These are phyloP conservation scores for Lyophyllum decastes DNA, from an alignment of 768 basidiomycete genomes.

Conservation along the genomic window DNA sequence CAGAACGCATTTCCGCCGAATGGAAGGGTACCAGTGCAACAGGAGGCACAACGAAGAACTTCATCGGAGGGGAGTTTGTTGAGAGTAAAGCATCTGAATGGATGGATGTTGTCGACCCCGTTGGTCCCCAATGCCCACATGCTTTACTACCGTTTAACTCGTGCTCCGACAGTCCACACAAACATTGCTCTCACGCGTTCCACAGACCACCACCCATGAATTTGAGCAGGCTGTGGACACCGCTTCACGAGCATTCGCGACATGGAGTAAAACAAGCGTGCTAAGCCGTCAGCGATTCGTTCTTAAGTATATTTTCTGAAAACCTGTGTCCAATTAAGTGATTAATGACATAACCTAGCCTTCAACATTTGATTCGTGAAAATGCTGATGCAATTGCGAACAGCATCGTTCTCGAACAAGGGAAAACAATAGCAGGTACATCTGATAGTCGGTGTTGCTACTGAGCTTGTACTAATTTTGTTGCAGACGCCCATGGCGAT, in stretches of 20 bases:
- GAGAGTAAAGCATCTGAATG: conserved; percentile 79
- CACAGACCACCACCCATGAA: conserved; percentile 81
- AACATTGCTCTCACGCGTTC: conserved; percentile 84
- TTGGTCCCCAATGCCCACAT: conserved; percentile 36
- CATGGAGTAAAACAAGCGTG: conserved; percentile 86
- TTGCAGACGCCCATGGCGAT: conserved; percentile 89
- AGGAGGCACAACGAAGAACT: conserved; percentile 90
- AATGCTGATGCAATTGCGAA: conserved; percentile 84
- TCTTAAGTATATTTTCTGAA: conserved; percentile 69
- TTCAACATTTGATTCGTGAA: conserved; percentile 84
- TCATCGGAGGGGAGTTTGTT: conserved; percentile 86
- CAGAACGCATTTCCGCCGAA: conserved; percentile 66
- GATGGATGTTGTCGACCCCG: conserved; percentile 90
- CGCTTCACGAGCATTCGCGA: conserved; percentile 82
- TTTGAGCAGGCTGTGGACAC: conserved; percentile 83
- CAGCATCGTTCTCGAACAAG: conserved; percentile 94
- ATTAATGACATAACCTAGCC: conserved; percentile 41
- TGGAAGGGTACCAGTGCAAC: conserved; percentile 89
- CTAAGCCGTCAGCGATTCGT: conserved; percentile 86
- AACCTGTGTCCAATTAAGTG: not conserved
- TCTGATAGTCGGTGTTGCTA: conserved; percentile 12
- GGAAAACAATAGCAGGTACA: conserved; percentile 85
- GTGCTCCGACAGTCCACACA: conserved; percentile 72
- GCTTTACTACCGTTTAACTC: not conserved
- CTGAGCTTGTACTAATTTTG: not conserved